A percentile compares a stretch with the other conserved stretches of the same genome.
Conservation (phyloP, 2,329 filamentous ascomycete genomes). For the Arthrinium puccinioides region DNA sequence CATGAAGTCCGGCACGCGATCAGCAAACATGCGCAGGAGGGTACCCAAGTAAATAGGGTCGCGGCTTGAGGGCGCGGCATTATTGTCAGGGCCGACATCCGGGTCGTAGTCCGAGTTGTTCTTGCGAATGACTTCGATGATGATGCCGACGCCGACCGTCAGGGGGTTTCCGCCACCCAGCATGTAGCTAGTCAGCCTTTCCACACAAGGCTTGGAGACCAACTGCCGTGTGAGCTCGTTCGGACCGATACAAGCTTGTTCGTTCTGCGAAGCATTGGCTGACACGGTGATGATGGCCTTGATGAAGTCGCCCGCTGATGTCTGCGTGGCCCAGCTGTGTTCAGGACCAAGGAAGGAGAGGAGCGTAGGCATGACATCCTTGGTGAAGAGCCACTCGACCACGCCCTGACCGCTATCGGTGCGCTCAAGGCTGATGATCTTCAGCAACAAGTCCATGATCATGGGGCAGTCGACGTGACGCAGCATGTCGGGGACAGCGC, state of each 20-base stretch:
- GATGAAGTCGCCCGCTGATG: constrained; percentile 92
- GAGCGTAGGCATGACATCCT: constrained; percentile 79
- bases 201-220: constrained; percentile 77
- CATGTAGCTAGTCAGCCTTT: constrained; percentile 86
- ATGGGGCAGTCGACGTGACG: constrained; percentile 95
- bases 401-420: constrained; percentile 86
- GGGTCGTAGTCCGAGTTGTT: constrained; percentile 99
- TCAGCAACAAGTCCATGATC: constrained; percentile 94
- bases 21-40: constrained; percentile 79
- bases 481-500: constrained; percentile 76
- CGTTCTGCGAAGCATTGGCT: constrained; percentile 94
- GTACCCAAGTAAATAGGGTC: constrained; percentile 96
- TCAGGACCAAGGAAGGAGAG: constrained; percentile 82
- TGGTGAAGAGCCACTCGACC: constrained; percentile 93
- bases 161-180: constrained; percentile 86
- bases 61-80: constrained; percentile 70
- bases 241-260: constrained; percentile 96
- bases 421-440: constrained; percentile 94
- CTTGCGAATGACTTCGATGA: constrained; percentile 98
- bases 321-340: constrained; percentile 84
- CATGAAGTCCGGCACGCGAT: constrained; percentile 93
- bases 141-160: constrained; percentile 92
- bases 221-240: constrained; percentile 94
- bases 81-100: constrained; percentile 76
- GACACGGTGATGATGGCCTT: constrained; percentile 99